Evolutionary conservation across 164 flowering plant genomes (phyloP).

Genomic region (Buxus sempervirens): DNA sequence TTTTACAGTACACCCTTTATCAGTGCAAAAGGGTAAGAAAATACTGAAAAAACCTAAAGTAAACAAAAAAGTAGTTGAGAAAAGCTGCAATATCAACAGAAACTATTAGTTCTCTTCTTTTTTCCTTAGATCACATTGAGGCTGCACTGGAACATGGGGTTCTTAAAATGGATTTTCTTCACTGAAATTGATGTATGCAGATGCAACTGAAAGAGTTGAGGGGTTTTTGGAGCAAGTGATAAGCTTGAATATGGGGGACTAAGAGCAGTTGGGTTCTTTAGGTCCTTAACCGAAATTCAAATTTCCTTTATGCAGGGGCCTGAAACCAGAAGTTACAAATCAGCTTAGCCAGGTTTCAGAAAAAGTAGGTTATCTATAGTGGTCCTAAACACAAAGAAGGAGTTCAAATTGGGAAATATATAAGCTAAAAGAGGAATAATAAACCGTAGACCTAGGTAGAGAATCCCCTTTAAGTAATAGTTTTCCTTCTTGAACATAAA

Average conservation of each 20-base stretch:
- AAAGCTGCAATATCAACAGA: not conserved
- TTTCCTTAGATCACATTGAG: no score
- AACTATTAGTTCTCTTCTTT: not conserved
- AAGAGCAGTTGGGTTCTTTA: not conserved
- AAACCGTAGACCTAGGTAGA: slow-evolving; percentile 18
- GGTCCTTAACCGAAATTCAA: not conserved
- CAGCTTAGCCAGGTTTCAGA: not conserved
- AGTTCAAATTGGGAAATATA: no score
- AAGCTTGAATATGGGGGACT: not conserved
- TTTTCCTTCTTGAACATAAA: slow-evolving; percentile 7
- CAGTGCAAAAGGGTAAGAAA: not conserved
- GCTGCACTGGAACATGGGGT: no score
- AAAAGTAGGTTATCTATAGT: no score
- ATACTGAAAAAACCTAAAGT: no score
- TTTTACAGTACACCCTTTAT: slow-evolving; percentile 4
- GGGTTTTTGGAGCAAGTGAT: no score
- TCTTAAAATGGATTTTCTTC: no score
- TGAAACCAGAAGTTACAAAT: not conserved
- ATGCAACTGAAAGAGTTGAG: no score
- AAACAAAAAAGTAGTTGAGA: no score
- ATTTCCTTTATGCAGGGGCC: not conserved
- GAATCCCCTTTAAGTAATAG: slow-evolving; percentile 21
- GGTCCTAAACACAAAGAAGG: no score
- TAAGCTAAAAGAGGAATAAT: slow-evolving; percentile 16
- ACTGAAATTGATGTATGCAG: no score